Evolutionary conservation across 1,139 yeast species (phyloP).

Genomic region (Kurtzmaniella natalensis): DNA sequence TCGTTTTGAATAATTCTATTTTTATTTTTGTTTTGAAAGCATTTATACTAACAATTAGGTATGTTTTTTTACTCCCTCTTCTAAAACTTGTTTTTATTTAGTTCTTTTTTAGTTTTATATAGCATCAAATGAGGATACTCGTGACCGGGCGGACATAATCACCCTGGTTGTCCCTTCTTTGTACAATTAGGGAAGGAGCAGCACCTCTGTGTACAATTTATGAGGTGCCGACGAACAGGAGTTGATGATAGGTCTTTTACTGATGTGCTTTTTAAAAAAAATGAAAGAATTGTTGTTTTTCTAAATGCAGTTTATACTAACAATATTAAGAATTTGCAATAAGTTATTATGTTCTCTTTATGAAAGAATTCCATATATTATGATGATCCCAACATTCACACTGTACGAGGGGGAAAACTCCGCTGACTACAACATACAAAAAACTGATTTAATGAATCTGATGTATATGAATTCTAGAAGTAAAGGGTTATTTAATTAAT

Average conservation of each 20-base stretch:
- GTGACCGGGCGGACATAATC: slow-evolving; percentile 83
- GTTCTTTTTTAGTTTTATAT: slow-evolving; percentile 6
- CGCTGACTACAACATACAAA: slow-evolving; percentile 48
- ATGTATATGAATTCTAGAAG: too few relatives aligned
- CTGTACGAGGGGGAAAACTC: slow-evolving; percentile 54
- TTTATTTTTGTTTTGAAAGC: neutral
- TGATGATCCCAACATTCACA: slow-evolving; percentile 60
- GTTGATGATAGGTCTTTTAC: slow-evolving; percentile 66
- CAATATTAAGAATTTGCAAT: slow-evolving; percentile 10
- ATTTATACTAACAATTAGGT: slow-evolving; percentile 21
- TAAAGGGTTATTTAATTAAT: too few relatives aligned
- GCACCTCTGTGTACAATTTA: slow-evolving; percentile 66
- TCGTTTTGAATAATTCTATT: too few relatives aligned
- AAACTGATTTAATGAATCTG: slow-evolving; percentile 84
- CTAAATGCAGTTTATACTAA: slow-evolving; percentile 10
- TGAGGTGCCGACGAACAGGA: slow-evolving; percentile 48
- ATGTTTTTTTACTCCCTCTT: too few relatives aligned
- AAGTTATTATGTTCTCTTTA: slow-evolving; percentile 10
- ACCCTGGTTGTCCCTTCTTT: slow-evolving; percentile 44
- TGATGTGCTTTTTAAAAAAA: slow-evolving; percentile 20
- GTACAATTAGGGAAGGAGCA: slow-evolving; percentile 52
- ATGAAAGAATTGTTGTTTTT: neutral
- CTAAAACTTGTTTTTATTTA: too few relatives aligned
- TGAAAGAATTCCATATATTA: slow-evolving; percentile 13
- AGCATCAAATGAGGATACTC: slow-evolving; percentile 47